phyloP scores from a whole-genome alignment of 768 basidiomycete genomes.

The Suillus subaureus region DNA sequence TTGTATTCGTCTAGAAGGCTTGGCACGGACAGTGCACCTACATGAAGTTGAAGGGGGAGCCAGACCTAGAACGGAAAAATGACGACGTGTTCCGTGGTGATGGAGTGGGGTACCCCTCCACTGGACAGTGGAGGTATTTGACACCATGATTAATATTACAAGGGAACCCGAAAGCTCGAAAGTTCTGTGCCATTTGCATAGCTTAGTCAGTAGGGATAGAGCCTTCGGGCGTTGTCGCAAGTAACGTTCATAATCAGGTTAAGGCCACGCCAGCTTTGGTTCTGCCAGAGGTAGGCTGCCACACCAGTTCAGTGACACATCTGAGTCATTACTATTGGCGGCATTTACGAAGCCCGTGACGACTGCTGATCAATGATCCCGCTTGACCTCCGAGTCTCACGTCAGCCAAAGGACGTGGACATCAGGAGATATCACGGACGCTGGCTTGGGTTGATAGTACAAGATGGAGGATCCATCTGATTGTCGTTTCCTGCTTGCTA shows the following conservation, averaged over 20 bases:
- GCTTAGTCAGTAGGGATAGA: no score
- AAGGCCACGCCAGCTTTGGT: not conserved
- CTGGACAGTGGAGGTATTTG: no score
- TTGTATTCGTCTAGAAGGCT: no score
- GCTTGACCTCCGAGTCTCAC: constrained; percentile 11
- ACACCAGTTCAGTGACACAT: not conserved
- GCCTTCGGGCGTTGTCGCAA: no score
- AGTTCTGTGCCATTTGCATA: no score
- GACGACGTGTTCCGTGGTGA: constrained; percentile 19
- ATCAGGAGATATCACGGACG: constrained; percentile 21
- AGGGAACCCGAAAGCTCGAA: no score
- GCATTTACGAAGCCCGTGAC: not conserved
- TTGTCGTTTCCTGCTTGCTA: not conserved
- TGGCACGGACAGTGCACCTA: not conserved
- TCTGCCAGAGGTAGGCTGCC: not conserved
- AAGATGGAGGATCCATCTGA: constrained; percentile 31
- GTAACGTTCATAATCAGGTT: no score
- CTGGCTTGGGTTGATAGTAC: constrained; percentile 39
- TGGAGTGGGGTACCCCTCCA: not conserved
- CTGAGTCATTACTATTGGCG: not conserved
- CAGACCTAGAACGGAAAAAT: constrained; percentile 14
- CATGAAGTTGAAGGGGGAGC: constrained; percentile 35
- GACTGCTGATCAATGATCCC: constrained; percentile 3
- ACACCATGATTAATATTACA: no score
- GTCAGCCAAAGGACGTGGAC: not conserved